Conservation (phyloP, 257 asterid species). For the Hygrophila difformis region DNA sequence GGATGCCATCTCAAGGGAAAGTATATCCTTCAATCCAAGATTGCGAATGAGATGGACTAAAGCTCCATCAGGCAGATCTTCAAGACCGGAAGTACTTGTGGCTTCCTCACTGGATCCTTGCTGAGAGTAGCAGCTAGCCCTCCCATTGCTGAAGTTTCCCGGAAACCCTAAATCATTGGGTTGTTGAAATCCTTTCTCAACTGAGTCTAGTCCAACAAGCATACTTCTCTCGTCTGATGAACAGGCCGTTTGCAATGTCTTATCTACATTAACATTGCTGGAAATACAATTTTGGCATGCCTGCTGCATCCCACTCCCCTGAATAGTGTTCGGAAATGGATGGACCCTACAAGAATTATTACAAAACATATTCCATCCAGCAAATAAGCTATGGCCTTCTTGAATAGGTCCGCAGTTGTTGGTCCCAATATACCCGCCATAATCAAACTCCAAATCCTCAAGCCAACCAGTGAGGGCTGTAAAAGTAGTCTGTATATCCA, state of each 20-base stretch:
- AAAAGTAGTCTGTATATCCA: slow-evolving; percentile 50
- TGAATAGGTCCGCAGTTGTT: slow-evolving; percentile 14
- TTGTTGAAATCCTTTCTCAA: slow-evolving; percentile 14
- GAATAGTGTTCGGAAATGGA: slow-evolving; percentile 23
- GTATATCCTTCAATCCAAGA: slow-evolving; percentile 52
- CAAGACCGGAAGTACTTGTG: slow-evolving; percentile 17
- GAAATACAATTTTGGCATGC: background rate
- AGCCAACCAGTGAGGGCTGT: slow-evolving; percentile 61
- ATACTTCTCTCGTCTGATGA: slow-evolving; percentile 18
- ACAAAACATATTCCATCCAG: slow-evolving; percentile 37
- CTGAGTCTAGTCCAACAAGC: slow-evolving; percentile 20
- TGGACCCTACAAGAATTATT: slow-evolving; percentile 29
- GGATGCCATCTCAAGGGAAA: slow-evolving; percentile 46
- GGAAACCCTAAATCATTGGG: slow-evolving; percentile 14
- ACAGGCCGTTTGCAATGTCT: slow-evolving; percentile 15
- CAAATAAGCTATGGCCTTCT: slow-evolving; percentile 31
- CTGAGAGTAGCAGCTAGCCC: slow-evolving; percentile 13
- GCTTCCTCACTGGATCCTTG: slow-evolving; percentile 9
- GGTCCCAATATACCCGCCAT: slow-evolving; percentile 26
- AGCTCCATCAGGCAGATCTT: slow-evolving; percentile 44
- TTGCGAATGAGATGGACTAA: slow-evolving; percentile 32
- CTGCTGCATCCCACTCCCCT: slow-evolving; percentile 9
- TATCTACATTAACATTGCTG: slow-evolving; percentile 2
- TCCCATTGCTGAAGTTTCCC: slow-evolving; percentile 16
- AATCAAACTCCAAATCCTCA: slow-evolving; percentile 41